Evolutionary conservation across 495 filamentous ascomycete species (phyloP).

Genomic region (Oidiodendron maius): DNA sequence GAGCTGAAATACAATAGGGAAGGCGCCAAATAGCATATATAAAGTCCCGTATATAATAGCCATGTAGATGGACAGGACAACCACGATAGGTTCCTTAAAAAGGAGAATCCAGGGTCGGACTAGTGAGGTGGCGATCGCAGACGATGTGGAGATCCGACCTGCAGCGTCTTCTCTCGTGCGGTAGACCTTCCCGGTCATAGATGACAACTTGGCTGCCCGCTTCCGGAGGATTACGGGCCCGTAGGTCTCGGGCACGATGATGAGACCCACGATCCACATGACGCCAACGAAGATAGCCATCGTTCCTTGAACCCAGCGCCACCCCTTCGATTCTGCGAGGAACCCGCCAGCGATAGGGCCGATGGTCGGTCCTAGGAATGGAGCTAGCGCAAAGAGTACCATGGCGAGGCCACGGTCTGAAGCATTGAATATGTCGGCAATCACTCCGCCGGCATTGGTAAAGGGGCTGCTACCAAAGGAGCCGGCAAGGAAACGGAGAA

Average conservation of each 20-base stretch:
- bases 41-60: constrained; percentile 47
- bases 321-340: constrained; percentile 39
- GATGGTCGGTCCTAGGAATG: constrained; percentile 64
- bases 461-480: constrained; percentile 68
- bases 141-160: constrained; percentile 12
- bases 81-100: constrained; percentile 66
- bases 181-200: constrained; percentile 37
- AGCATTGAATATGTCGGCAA: constrained; percentile 67
- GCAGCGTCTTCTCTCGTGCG: not conserved
- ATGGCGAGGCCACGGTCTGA: constrained; percentile 58
- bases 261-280: constrained; percentile 45
- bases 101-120: constrained; percentile 49
- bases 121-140: constrained; percentile 38
- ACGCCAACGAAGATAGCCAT: constrained; percentile 72
- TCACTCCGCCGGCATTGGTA: constrained; percentile 69
- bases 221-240: constrained; percentile 22
- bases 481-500: constrained; percentile 74
- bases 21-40: constrained; percentile 50
- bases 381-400: constrained; percentile 58
- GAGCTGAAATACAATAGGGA: constrained; percentile 47
- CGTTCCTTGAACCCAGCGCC: constrained; percentile 87
- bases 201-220: not conserved
- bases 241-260: constrained; percentile 87
- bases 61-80: constrained; percentile 42
- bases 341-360: constrained; percentile 36